Conservation (phyloP, 2,329 filamentous ascomycete species). For the Pestalotiopsis sp. region DNA sequence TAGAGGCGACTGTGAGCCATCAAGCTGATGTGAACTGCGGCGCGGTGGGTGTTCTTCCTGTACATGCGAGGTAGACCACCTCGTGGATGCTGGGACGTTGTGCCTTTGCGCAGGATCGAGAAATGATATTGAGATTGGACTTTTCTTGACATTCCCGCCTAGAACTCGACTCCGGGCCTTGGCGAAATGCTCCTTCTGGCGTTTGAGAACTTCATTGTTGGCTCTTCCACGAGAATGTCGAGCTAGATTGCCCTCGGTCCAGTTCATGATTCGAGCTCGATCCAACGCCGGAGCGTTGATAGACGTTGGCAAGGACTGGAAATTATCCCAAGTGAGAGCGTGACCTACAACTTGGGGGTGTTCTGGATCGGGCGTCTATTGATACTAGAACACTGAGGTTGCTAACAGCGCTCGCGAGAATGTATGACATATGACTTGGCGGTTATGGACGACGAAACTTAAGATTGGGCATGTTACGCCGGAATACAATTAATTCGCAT, state of each 20-base stretch:
- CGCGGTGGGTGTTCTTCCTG: not conserved
- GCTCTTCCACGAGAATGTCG: slow-evolving; percentile 40
- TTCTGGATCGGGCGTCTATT: no score
- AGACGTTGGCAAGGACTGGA: not conserved
- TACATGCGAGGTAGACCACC: not conserved
- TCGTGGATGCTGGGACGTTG: not conserved
- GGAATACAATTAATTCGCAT: no score
- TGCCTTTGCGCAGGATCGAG: slow-evolving; percentile 15
- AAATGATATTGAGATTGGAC: slow-evolving; percentile 35
- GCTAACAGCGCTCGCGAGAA: no score
- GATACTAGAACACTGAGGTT: no score
- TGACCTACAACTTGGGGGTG: no score
- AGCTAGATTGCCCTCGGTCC: slow-evolving; percentile 50
- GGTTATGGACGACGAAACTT: no score
- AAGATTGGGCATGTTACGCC: no score
- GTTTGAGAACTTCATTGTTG: slow-evolving; percentile 36
- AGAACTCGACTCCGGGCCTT: slow-evolving; percentile 38
- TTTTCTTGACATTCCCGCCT: slow-evolving; percentile 29
- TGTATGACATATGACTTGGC: no score
- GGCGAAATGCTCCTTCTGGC: slow-evolving; percentile 52
- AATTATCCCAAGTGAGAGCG: no score
- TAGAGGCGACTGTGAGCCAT: not conserved
- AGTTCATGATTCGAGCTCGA: slow-evolving; percentile 44
- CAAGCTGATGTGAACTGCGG: not conserved
- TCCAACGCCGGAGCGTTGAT: not conserved